Evolutionary conservation across 305 asterid genomes (phyloP).

Genomic region (Fraxinus nigra): DNA sequence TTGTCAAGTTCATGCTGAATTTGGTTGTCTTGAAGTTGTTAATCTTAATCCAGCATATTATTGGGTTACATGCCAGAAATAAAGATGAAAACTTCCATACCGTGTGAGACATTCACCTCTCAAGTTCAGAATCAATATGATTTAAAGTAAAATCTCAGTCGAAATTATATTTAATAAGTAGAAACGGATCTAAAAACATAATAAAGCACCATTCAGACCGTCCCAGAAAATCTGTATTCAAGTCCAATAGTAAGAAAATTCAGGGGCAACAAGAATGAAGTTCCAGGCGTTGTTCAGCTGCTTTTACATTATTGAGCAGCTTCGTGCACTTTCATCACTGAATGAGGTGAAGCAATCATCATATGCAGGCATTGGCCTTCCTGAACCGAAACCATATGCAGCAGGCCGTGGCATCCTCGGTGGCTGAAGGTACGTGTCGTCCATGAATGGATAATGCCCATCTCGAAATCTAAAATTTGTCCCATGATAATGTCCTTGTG

Average conservation of each 20-base stretch:
- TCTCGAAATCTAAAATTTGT: not conserved
- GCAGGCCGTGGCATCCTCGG: not conserved
- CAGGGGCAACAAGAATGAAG: not conserved
- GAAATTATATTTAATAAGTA: not conserved
- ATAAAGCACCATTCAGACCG: not conserved
- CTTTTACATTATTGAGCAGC: conserved; percentile 17
- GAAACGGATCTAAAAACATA: not conserved
- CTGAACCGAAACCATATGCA: not conserved
- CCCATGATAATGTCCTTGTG: not conserved
- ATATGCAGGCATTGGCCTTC: conserved; percentile 2
- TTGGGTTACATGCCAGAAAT: not conserved
- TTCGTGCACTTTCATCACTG: conserved; percentile 3
- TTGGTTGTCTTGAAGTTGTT: not conserved
- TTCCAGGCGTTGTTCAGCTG: not conserved
- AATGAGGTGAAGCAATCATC: not conserved
- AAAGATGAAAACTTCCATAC: not conserved
- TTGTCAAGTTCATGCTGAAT: not conserved
- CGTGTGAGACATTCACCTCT: not conserved
- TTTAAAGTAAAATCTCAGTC: not conserved
- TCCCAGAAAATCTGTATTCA: not conserved
- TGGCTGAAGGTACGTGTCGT: not conserved
- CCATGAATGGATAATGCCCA: not conserved
- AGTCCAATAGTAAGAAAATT: not conserved
- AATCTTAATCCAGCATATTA: not conserved
- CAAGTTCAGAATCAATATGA: not conserved